These are phyloP conservation scores for Candolleomyces eurysporus DNA, from an alignment of 768 basidiomycete genomes.

Conservation along the genomic window DNA sequence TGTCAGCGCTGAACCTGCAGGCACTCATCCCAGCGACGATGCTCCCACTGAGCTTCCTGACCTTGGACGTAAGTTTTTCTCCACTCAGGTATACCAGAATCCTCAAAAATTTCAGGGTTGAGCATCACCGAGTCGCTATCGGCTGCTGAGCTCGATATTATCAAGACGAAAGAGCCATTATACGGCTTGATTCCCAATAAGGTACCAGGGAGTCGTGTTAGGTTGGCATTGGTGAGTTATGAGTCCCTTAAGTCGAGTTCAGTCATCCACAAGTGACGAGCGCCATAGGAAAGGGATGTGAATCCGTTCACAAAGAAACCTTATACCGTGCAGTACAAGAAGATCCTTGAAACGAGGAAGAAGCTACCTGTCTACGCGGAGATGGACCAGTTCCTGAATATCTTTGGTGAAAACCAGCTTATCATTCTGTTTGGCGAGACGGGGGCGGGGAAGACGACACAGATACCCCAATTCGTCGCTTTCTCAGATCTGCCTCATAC, in stretches of 20 bases:
- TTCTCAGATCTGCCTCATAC: slow-evolving; percentile 92
- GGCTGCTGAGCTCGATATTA: slow-evolving; percentile 8
- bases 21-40: too few species aligned
- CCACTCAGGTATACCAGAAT: too few species aligned
- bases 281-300: slow-evolving; percentile 62
- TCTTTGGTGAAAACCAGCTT: slow-evolving; percentile 81
- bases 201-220: slow-evolving; percentile 64
- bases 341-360: slow-evolving; percentile 81
- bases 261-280: not conserved
- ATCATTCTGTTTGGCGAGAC: slow-evolving; percentile 93
- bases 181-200: slow-evolving; percentile 72
- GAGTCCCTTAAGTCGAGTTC: not conserved
- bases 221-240: slow-evolving; percentile 62
- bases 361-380: slow-evolving; percentile 89
- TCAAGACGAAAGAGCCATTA: slow-evolving; percentile 52
- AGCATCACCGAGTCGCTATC: slow-evolving; percentile 5
- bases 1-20: too few species aligned
- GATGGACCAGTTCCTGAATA: slow-evolving; percentile 89
- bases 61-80: too few species aligned
- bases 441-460: slow-evolving; percentile 93
- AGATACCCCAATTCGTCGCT: slow-evolving; percentile 96
- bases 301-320: slow-evolving; percentile 90
- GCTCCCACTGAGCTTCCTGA: too few species aligned
- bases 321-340: slow-evolving; percentile 75
- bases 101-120: too few species aligned